Evolutionary conservation across 805 yeast species (phyloP).

Genomic region (Kodamaea laetipori): DNA sequence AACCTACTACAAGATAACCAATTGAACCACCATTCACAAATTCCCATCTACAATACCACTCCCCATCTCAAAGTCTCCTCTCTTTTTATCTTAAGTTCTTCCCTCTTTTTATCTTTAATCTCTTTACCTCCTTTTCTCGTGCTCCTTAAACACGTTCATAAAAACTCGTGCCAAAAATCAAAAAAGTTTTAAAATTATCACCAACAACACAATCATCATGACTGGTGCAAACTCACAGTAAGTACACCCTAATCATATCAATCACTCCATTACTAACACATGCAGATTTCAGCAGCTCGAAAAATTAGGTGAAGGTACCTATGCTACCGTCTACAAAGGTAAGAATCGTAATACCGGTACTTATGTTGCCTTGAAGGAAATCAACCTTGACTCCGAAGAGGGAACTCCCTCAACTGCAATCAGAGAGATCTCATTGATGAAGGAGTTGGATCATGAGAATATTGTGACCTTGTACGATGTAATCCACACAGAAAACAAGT

Average conservation of each 20-base stretch:
- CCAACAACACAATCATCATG: slow-evolving; percentile 19
- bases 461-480: slow-evolving; percentile 92
- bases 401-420: slow-evolving; percentile 99
- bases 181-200: slow-evolving; percentile 1
- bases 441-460: slow-evolving; percentile 90
- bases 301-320: slow-evolving; percentile 92
- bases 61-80: too few relatives aligned
- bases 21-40: too few relatives aligned
- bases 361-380: slow-evolving; percentile 92
- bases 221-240: slow-evolving; percentile 50
- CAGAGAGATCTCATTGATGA: slow-evolving; percentile 92
- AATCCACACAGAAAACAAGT: slow-evolving; percentile 93
- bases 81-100: too few relatives aligned
- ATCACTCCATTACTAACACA: slow-evolving; percentile 9
- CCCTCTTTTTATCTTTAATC: too few relatives aligned
- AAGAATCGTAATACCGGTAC: slow-evolving; percentile 84
- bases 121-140: not conserved
- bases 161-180: not conserved
- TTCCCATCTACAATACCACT: too few relatives aligned
- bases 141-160: not conserved
- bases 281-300: slow-evolving; percentile 58
- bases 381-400: slow-evolving; percentile 92
- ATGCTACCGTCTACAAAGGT: slow-evolving; percentile 98
- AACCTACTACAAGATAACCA: too few relatives aligned
- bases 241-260: slow-evolving; percentile 22